Conservation (phyloP, 495 filamentous ascomycete species). For the Penicillium crystallinum region DNA sequence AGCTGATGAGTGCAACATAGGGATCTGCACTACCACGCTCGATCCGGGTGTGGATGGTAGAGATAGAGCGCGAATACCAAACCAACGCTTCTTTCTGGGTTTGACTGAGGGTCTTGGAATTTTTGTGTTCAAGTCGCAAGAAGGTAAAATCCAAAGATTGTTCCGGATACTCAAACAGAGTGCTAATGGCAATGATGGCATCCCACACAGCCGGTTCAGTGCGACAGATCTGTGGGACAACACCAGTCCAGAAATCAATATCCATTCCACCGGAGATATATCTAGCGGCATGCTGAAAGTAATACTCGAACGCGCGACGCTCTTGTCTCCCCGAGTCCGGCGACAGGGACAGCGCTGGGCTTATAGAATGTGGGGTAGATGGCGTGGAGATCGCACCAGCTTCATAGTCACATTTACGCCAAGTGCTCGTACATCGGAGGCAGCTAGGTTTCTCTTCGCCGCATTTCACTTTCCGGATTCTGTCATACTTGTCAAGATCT, state of each 20-base stretch:
- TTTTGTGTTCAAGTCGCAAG: background rate
- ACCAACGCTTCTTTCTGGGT: slow-evolving; percentile 22
- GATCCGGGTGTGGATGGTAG: slow-evolving; percentile 30
- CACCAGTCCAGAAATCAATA: slow-evolving; percentile 48
- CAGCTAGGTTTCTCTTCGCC: slow-evolving; percentile 59
- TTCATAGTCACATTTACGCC: slow-evolving; percentile 41
- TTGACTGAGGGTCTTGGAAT: slow-evolving; percentile 1
- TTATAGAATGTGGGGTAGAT: background rate
- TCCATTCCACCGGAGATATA: slow-evolving; percentile 42
- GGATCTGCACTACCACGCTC: slow-evolving; percentile 19
- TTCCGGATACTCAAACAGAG: slow-evolving; percentile 39
- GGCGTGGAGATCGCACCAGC: background rate
- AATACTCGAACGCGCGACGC: slow-evolving; percentile 47
- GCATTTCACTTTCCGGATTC: slow-evolving; percentile 61
- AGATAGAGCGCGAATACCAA: slow-evolving; percentile 34
- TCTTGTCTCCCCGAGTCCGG: slow-evolving; percentile 18
- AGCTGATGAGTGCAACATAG: slow-evolving; percentile 45
- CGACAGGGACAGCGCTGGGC: slow-evolving; percentile 1
- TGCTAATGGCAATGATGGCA: slow-evolving; percentile 47
- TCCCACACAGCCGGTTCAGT: slow-evolving; percentile 53
- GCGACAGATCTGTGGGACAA: slow-evolving; percentile 50
- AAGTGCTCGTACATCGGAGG: slow-evolving; percentile 48
- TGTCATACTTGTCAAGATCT: slow-evolving; percentile 17
- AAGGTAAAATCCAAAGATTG: slow-evolving; percentile 15
- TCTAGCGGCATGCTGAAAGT: slow-evolving; percentile 44